Evolutionary conservation across 495 filamentous ascomycete species (phyloP).

Genomic region (Aspergillus heteromorphus): DNA sequence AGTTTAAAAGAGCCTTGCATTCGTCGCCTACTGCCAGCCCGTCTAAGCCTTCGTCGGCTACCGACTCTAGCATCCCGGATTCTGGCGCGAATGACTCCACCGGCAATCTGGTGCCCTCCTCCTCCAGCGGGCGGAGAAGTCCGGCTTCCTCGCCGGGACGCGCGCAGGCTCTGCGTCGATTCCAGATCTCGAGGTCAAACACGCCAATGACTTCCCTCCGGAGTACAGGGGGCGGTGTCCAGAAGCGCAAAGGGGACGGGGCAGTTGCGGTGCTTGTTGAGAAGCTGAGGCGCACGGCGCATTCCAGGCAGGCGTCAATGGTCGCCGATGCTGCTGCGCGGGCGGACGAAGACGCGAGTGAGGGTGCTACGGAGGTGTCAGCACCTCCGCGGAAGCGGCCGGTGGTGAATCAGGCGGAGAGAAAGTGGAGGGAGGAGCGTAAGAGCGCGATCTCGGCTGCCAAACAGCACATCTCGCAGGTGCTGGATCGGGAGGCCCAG

Average conservation of each 20-base stretch:
- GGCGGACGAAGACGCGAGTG: slow-evolving; percentile 3
- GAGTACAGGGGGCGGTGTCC: slow-evolving; percentile 28
- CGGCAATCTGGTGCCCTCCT: not conserved
- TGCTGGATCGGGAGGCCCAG: slow-evolving; percentile 30
- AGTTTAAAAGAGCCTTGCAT: slow-evolving; percentile 22
- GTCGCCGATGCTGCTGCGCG: slow-evolving; percentile 29
- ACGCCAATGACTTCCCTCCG: slow-evolving; percentile 22
- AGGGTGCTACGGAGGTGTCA: slow-evolving; percentile 1
- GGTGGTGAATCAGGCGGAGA: slow-evolving; percentile 41
- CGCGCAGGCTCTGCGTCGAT: slow-evolving; percentile 30
- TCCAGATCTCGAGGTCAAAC: slow-evolving; percentile 38
- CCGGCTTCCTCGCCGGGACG: slow-evolving; percentile 15
- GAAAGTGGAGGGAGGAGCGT: slow-evolving; percentile 37
- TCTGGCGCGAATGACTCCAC: not conserved
- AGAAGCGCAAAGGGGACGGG: slow-evolving; percentile 32
- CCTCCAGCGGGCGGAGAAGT: slow-evolving; percentile 11
- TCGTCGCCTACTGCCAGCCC: slow-evolving; percentile 10
- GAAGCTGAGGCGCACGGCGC: slow-evolving; percentile 32
- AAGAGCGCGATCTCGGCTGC: slow-evolving; percentile 34
- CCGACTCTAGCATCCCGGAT: too few relatives aligned
- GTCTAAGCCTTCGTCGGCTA: not conserved
- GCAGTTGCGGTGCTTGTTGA: slow-evolving; percentile 40
- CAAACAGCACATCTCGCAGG: slow-evolving; percentile 33
- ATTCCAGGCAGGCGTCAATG: slow-evolving; percentile 38
- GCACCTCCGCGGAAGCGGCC: slow-evolving; percentile 35